These are phyloP conservation scores for Phytophthora pistaciae DNA, from an alignment of 352 stramenopile genomes.

Conservation along the genomic window DNA sequence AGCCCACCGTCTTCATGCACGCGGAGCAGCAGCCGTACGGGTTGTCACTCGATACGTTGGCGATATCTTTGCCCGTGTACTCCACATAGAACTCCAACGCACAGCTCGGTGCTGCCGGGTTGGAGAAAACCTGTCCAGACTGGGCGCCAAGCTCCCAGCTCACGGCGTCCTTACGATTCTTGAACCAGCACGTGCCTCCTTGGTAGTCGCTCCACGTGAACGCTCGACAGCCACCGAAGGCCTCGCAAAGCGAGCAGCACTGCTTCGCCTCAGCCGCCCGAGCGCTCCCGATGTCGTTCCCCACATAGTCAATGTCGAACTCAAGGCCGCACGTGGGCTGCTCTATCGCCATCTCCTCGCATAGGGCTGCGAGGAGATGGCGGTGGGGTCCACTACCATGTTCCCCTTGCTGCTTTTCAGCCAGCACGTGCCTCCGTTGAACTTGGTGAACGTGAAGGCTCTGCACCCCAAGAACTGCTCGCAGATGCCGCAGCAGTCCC, in stretches of 20 bases:
- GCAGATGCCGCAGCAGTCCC: constrained; percentile 32
- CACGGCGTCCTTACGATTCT: constrained; percentile 42
- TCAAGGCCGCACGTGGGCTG: constrained; percentile 39
- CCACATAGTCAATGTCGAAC: constrained; percentile 31
- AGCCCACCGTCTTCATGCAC: constrained; percentile 39
- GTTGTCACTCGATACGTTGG: constrained; percentile 19
- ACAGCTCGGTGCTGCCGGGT: constrained; percentile 30
- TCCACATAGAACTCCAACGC: constrained; percentile 37
- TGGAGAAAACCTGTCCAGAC: constrained; percentile 31
- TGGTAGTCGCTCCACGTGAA: constrained; percentile 63
- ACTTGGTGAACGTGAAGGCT: constrained; percentile 42
- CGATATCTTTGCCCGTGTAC: constrained; percentile 32
- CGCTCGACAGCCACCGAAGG: constrained; percentile 39
- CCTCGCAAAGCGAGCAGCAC: constrained; percentile 38
- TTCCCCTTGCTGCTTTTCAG: constrained; percentile 44
- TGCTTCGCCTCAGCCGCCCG: constrained; percentile 10
- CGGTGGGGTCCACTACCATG: constrained; percentile 19
- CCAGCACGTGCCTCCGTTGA: constrained; percentile 40
- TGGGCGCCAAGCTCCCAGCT: constrained; percentile 17
- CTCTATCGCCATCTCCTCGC: too few species aligned
- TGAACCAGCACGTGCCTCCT: constrained; percentile 66
- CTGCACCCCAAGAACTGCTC: constrained; percentile 38
- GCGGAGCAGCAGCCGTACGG: constrained; percentile 39
- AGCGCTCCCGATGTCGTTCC: constrained; percentile 40
- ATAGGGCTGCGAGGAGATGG: constrained; percentile 20